Evolutionary conservation across 129 eudicot species (phyloP).

Genomic region (Lactuca sativa): DNA sequence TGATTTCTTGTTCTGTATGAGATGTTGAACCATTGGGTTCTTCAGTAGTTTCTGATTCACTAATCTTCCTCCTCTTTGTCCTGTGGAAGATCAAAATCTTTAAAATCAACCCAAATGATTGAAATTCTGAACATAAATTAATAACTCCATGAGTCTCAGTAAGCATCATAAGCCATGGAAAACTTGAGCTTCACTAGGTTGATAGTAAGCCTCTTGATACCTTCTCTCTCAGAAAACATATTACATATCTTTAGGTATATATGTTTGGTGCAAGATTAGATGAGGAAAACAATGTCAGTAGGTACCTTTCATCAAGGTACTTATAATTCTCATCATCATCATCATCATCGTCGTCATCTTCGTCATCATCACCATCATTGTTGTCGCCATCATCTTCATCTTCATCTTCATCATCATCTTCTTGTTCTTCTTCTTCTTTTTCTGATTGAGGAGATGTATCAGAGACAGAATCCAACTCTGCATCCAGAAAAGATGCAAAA

Average conservation of each 20-base stretch:
- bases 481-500: slow-evolving; percentile 53
- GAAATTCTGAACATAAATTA: neutral
- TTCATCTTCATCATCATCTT: neutral
- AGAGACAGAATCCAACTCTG: slow-evolving; percentile 49
- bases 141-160: neutral
- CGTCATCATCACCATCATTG: neutral
- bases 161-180: neutral
- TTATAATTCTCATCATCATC: slow-evolving; percentile 18
- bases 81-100: slow-evolving; percentile 32
- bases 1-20: slow-evolving; percentile 26
- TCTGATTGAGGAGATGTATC: slow-evolving; percentile 39
- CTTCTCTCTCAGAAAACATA: slow-evolving; percentile 18
- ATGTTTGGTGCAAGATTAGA: slow-evolving; percentile 10
- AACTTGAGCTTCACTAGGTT: slow-evolving; percentile 3
- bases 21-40: slow-evolving; percentile 42
- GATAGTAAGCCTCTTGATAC: slow-evolving; percentile 14
- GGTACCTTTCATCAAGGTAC: slow-evolving; percentile 29
- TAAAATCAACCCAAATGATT: neutral
- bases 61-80: slow-evolving; percentile 62
- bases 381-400: neutral
- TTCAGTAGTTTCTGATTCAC: slow-evolving; percentile 30
- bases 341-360: neutral
- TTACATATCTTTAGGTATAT: neutral
- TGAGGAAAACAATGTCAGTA: slow-evolving; percentile 4
- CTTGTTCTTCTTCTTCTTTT: slow-evolving; percentile 25